A percentile compares a stretch with the other conserved stretches of the same genome.
phyloP scores from a whole-genome alignment of 2,329 filamentous ascomycete genomes.

The Calonectria crousiana region DNA sequence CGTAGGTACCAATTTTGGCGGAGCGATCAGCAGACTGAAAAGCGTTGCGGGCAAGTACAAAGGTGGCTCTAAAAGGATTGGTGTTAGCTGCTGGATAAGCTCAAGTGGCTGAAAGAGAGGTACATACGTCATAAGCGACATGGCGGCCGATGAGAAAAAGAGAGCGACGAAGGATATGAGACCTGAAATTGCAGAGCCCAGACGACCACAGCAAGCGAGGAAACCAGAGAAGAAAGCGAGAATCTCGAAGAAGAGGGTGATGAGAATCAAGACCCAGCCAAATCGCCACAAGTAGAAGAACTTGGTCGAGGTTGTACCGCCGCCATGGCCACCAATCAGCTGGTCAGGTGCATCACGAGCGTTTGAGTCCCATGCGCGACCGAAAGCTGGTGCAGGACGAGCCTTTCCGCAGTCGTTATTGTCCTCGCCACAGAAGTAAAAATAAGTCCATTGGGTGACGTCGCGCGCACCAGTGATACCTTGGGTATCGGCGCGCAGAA shows the following conservation, averaged over 20 bases:
- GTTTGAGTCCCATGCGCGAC: slow-evolving; percentile 74
- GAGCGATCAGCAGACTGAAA: slow-evolving; percentile 69
- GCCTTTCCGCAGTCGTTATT: slow-evolving; percentile 74
- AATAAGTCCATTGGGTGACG: slow-evolving; percentile 89
- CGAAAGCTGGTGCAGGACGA: slow-evolving; percentile 75
- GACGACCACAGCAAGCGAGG: slow-evolving; percentile 77
- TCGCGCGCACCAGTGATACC: slow-evolving; percentile 77
- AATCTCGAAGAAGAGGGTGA: slow-evolving; percentile 83
- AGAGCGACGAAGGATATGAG: slow-evolving; percentile 70
- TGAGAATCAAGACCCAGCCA: slow-evolving; percentile 91
- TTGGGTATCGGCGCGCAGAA: slow-evolving; percentile 83
- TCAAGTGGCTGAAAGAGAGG: neutral
- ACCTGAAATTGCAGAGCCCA: slow-evolving; percentile 76
- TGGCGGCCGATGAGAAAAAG: slow-evolving; percentile 77
- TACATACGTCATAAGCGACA: slow-evolving; percentile 80
- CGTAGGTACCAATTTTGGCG: slow-evolving; percentile 74
- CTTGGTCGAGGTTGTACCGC: slow-evolving; percentile 64
- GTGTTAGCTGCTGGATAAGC: slow-evolving; percentile 24
- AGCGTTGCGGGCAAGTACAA: slow-evolving; percentile 76
- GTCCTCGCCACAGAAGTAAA: slow-evolving; percentile 79
- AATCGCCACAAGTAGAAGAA: slow-evolving; percentile 93
- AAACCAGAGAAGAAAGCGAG: slow-evolving; percentile 76
- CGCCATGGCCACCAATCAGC: slow-evolving; percentile 65
- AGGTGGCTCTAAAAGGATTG: slow-evolving; percentile 59
- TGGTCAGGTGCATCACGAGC: slow-evolving; percentile 57